Percentiles rank a stretch among this genome's conserved stretches.
Conservation (phyloP, 225 moss, liverwort and hornwort genomes). For the Asterella californica region DNA sequence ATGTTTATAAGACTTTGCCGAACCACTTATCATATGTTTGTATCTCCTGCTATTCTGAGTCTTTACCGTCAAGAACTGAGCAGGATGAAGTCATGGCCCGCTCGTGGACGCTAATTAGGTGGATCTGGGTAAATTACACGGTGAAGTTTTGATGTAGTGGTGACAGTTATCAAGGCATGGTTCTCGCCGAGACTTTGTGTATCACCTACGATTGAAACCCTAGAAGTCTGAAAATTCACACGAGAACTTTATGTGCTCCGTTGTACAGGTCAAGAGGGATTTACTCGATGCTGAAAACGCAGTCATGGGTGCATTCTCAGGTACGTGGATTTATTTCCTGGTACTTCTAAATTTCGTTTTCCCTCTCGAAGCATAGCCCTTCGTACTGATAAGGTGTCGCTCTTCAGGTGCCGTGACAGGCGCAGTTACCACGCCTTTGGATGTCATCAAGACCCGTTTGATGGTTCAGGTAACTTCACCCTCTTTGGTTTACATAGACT, state of each 20-base stretch:
- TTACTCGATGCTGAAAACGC: slow-evolving; percentile 89
- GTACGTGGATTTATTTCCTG: slow-evolving; percentile 25
- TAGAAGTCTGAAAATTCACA: background rate
- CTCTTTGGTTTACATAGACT: no score
- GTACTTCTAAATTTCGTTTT: background rate
- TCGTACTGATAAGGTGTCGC: background rate
- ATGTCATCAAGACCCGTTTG: slow-evolving; percentile 97
- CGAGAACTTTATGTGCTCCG: background rate
- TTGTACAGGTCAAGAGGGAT: slow-evolving; percentile 74
- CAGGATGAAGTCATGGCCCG: no score
- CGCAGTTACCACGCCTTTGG: slow-evolving; percentile 94
- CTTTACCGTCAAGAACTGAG: no score
- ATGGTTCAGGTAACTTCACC: slow-evolving; percentile 67
- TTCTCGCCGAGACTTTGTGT: background rate
- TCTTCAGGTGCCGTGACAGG: slow-evolving; percentile 89
- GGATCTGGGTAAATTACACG: background rate
- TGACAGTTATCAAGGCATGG: background rate
- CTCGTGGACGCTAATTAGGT: no score
- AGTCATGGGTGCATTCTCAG: slow-evolving; percentile 77
- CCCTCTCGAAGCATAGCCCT: slow-evolving; percentile 8
- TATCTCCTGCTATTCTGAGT: background rate
- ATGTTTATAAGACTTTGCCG: no score
- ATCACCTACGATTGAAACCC: background rate
- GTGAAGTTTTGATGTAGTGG: background rate
- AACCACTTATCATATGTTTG: no score